Percentiles rank a stretch among this genome's conserved stretches.
These are phyloP conservation scores for Penicillium vulpinum DNA, from an alignment of 2,329 filamentous ascomycete species.

Conservation along the genomic window DNA sequence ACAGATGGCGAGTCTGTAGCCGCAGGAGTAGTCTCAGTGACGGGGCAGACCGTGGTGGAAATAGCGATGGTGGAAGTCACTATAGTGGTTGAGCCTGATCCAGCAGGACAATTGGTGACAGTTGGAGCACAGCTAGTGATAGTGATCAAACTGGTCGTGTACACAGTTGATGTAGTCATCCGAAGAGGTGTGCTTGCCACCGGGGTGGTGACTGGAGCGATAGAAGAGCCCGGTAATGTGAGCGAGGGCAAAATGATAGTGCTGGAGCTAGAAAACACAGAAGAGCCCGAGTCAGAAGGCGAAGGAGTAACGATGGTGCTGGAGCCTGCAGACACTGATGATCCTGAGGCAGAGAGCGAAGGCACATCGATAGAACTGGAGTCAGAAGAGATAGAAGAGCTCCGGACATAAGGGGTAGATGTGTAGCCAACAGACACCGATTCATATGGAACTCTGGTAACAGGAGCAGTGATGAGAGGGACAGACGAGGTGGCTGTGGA, in stretches of 20 bases:
- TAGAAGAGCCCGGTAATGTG: conserved; percentile 8
- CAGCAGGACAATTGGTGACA: conserved; percentile 54
- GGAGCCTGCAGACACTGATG: not conserved
- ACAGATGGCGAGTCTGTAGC: not conserved
- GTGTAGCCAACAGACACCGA: conserved; percentile 26
- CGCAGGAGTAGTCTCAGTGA: conserved; percentile 32
- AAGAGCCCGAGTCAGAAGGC: no score
- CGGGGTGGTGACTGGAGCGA: conserved; percentile 9
- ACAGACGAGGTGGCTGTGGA: conserved; percentile 8
- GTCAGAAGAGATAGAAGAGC: conserved; percentile 14
- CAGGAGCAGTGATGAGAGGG: conserved; percentile 3
- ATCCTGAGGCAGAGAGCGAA: conserved; percentile 2
- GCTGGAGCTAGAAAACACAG: conserved; percentile 25
- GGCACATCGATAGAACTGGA: conserved; percentile 19
- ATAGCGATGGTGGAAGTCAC: conserved; percentile 58
- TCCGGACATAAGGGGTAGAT: conserved; percentile 14
- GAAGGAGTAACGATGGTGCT: no score
- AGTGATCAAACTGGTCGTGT: conserved; percentile 39
- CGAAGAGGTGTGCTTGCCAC: conserved; percentile 18
- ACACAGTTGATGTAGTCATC: conserved; percentile 41
- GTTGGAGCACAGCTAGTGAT: conserved; percentile 44
- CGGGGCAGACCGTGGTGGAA: conserved; percentile 61
- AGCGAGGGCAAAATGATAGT: conserved; percentile 16
- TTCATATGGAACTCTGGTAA: conserved; percentile 11
- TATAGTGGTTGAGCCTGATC: conserved; percentile 45